Base-by-base conservation (phyloP, 257 asterid species). In the Salvia miltiorrhiza region DNA sequence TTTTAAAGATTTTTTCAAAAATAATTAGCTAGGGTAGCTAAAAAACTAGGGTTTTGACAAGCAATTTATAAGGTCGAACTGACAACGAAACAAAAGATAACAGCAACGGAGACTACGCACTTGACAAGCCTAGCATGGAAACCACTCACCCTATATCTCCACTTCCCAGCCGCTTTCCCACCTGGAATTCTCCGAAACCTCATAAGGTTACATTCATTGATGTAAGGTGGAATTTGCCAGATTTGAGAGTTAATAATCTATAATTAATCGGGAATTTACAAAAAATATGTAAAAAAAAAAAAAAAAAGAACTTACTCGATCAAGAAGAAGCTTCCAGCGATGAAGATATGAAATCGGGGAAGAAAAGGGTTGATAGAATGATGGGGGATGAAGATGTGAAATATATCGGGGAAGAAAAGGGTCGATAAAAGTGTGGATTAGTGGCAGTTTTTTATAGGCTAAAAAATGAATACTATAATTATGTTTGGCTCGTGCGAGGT, bases 31-130 rank as follows among this genome's bases (percentile, higher is more conserved):
- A 21, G 12, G 23, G 16, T 11, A n/a, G 61, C 12, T n/a, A n/a
- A n/a, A 13, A 59, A 64, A 9, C 37, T 73, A 80, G 86, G 83
- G 87, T 82, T 85, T 77, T 28, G 13, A n/a, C 21, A 20, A 45
- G 65, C 14, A 49, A 14, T 70, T 81, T 72, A 56, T 69, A 76
- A 85, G 95, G 95, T 85, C 95, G 91, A 85, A 87, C 95, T 81
- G 95, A 87, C 95, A 87, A 87, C 81, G 95, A 85, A 73, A 67
- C 85, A 74, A 70, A 85, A 83, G 87, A 52, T 45, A 81, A 74
- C 76, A 49, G 75, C 80, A 65, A 68, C 55, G 65, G 49, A 70
- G 88, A 85, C 86, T 76, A 79, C 94, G 83, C 82, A 40, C 78
- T 83, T 83, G 81, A 79, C 94, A 85, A 87, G 78, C 60, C 74